A percentile compares a stretch with the other conserved stretches of the same genome.
Conservation (phyloP, 192 early-diverging fungal genomes). For the Backusella mclennaniae region DNA sequence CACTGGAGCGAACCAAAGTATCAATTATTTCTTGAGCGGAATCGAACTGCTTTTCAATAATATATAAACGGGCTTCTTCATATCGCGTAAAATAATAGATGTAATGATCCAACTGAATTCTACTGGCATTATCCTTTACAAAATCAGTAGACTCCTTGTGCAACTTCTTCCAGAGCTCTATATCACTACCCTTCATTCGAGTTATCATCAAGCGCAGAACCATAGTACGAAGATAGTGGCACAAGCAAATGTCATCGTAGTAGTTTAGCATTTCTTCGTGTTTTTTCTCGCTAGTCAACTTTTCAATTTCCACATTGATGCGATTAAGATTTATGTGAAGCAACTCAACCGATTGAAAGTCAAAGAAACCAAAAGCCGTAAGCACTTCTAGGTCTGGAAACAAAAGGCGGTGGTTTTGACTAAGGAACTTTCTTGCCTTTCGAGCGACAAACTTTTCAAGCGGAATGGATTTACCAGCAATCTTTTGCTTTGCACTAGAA, state of each 20-base stretch:
- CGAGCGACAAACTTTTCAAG: conserved; percentile 89
- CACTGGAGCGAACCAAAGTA: conserved; percentile 42
- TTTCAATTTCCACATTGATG: conserved; percentile 45
- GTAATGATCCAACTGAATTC: conserved; percentile 65
- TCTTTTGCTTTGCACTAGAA: conserved; percentile 63
- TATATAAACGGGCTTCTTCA: conserved; percentile 54
- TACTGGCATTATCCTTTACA: conserved; percentile 49
- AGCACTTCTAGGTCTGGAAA: conserved; percentile 80
- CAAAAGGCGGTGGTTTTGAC: conserved; percentile 64
- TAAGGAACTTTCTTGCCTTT: conserved; percentile 74
- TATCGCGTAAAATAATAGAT: conserved; percentile 55
- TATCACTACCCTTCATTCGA: conserved; percentile 9
- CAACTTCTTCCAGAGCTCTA: neutral
- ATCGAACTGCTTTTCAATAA: conserved; percentile 35
- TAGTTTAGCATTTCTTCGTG: conserved; percentile 47
- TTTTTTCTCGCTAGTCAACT: conserved; percentile 20
- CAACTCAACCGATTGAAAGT: conserved; percentile 58
- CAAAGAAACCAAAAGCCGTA: conserved; percentile 68
- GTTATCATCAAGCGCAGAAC: conserved; percentile 61
- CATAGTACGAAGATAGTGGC: conserved; percentile 66
- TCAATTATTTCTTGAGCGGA: conserved; percentile 49
- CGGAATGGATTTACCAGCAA: conserved; percentile 85
- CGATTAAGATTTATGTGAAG: conserved; percentile 43
- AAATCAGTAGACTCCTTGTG: conserved; percentile 37
- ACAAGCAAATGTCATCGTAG: conserved; percentile 81